Evolutionary conservation across 129 eudicot species (phyloP), one percentile per base, ranked within the genome.

Genomic region (Flaveria sonorensis): DNA sequence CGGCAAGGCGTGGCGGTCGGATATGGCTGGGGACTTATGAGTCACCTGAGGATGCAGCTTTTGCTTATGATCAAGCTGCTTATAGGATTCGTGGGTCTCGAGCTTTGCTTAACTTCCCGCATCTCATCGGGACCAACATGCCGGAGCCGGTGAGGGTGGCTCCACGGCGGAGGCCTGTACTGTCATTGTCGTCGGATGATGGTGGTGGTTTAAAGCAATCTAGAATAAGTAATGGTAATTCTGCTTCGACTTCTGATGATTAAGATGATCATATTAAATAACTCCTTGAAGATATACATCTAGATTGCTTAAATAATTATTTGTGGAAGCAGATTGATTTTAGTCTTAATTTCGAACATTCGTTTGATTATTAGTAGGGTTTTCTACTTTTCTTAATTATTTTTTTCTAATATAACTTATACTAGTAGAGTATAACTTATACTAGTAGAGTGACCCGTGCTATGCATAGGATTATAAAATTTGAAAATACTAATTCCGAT

Each of bases 61-160:
- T 85, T 16, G 89, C 86, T 78, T 85, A 85, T 64, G 86, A 85
- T 77, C 72, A 71, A 70, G 86, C 89, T 0, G 89, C 89, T 11
- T 85, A 77, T 53, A 81, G 74, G 60, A 85, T 85, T 6, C 81
- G 80, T 40, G 86, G 88, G 12, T 60, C 83, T 0, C 60, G 83
- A 8, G 83, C 88, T 42, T 20, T 72, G 79, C 82, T 85, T n/a
- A 85, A 85, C 47, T 85, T 85, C 19, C 85, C 86, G 2, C 88
- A 85, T 50, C 68, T 85, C 65, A 81, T 85, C 5, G 85, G 85
- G 10, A 73, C 81, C 0, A 75, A 78, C 28, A 64, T 77, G 59
- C 71, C 73, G 12, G 86, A 83, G 63, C 86, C 86, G 11, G 76
- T 83, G 18, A 68, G 82, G 77, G 86, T 83, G 36, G 73, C 83